These are phyloP conservation scores for Syncephalastrum monosporum DNA, from an alignment of 371 early-diverging fungal genomes.

Conservation along the genomic window DNA sequence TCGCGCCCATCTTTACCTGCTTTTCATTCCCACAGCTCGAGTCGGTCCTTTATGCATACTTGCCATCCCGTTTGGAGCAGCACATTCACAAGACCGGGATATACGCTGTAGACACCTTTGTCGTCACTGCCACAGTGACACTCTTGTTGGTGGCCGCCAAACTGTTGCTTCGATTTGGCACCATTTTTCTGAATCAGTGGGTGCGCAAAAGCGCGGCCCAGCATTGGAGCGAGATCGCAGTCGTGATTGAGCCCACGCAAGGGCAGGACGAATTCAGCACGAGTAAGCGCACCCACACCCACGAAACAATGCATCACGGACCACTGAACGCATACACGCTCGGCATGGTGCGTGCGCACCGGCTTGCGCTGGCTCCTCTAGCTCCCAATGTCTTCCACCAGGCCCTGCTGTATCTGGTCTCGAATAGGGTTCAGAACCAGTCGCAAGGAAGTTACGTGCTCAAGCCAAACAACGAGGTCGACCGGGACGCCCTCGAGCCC, in stretches of 20 bases:
- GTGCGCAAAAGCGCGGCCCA: too few relatives aligned
- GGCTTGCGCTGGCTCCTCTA: constrained; percentile 5
- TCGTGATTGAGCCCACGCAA: constrained; percentile 20
- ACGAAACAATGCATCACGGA: neutral
- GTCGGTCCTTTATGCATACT: constrained; percentile 28
- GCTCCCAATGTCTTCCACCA: constrained; percentile 34
- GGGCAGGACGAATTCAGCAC: constrained; percentile 23
- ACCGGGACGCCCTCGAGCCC: constrained; percentile 24
- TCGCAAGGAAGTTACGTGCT: constrained; percentile 21
- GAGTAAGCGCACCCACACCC: constrained; percentile 8
- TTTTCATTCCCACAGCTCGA: constrained; percentile 34
- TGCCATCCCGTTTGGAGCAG: constrained; percentile 23
- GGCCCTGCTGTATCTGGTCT: constrained; percentile 25
- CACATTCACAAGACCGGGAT: constrained; percentile 27
- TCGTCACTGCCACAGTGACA: constrained; percentile 28
- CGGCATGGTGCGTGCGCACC: constrained; percentile 11
- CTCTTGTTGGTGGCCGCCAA: constrained; percentile 24
- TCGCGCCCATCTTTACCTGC: constrained; percentile 16
- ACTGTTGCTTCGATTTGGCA: constrained; percentile 1
- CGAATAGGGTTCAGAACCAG: constrained; percentile 19
- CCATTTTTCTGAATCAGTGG: too few relatives aligned
- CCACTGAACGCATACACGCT: constrained; percentile 6
- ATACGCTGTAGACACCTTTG: constrained; percentile 35
- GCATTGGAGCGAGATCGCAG: constrained; percentile 9
- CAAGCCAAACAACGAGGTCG: constrained; percentile 21